Conservation (phyloP, 495 filamentous ascomycete genomes). For the Hypoxylon fuscum region DNA sequence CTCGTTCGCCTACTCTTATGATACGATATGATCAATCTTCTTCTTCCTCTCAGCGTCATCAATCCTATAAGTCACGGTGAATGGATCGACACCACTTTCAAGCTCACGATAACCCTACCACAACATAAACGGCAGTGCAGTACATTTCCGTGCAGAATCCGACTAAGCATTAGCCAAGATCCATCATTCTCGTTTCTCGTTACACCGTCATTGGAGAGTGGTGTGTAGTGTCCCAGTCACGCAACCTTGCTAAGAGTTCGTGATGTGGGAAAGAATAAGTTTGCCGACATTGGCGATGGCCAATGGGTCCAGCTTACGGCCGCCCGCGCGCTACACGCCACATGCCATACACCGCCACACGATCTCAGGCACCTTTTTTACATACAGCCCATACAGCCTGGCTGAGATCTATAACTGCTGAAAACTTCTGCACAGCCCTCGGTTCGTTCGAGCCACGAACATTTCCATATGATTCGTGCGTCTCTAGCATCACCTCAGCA, state of each 20-base stretch:
- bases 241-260: too few species aligned
- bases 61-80: neutral
- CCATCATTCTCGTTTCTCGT: neutral
- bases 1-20: too few species aligned
- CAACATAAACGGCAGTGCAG: neutral
- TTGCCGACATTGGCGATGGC: slow-evolving; percentile 10
- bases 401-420: too few species aligned
- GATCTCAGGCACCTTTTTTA: neutral
- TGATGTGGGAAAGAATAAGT: neutral
- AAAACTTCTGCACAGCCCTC: too few species aligned
- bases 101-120: neutral
- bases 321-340: neutral
- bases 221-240: neutral
- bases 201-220: neutral
- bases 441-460: too few species aligned
- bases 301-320: neutral
- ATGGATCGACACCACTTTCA: neutral
- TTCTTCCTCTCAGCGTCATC: neutral
- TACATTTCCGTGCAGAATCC: neutral
- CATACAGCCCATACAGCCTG: too few species aligned
- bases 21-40: neutral
- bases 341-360: neutral
- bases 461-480: too few species aligned
- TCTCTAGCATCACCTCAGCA: slow-evolving; percentile 14
- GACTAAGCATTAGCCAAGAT: neutral